Percentiles rank a stretch among this genome's conserved stretches.
These are phyloP conservation scores for Hemileccinum rubropunctum DNA, from an alignment of 768 basidiomycete genomes.

Conservation along the genomic window DNA sequence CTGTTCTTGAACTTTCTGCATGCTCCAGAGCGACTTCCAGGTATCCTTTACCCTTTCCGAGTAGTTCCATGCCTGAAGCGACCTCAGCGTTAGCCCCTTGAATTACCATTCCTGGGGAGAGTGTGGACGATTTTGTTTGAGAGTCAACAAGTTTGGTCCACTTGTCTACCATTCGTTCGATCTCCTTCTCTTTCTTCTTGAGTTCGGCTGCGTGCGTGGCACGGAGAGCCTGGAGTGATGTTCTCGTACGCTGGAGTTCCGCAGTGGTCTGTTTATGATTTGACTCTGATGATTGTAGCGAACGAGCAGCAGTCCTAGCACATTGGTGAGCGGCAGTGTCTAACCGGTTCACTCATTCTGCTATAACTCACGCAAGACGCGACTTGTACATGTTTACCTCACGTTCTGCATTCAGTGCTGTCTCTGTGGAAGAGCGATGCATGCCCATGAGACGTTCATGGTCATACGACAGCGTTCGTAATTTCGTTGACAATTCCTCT, in stretches of 20 bases:
- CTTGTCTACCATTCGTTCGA: conserved; percentile 69
- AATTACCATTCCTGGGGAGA: conserved; percentile 49
- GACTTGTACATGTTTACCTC: conserved; percentile 74
- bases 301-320: conserved; percentile 48
- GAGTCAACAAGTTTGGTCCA: conserved; percentile 70
- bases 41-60: conserved; percentile 52
- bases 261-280: conserved; percentile 67
- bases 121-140: conserved; percentile 55
- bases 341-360: not conserved
- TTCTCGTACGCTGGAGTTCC: conserved; percentile 73
- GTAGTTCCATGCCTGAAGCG: conserved; percentile 41
- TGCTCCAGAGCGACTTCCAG: conserved; percentile 70
- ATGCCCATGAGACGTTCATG: conserved; percentile 70
- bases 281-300: conserved; percentile 56
- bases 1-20: conserved; percentile 62
- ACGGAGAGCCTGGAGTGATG: conserved; percentile 64
- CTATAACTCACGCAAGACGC: conserved; percentile 58
- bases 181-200: conserved; percentile 79
- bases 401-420: conserved; percentile 70
- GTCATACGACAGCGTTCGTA: conserved; percentile 78
- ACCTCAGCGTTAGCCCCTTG: conserved; percentile 51
- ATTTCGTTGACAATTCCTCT: conserved; percentile 71
- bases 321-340: conserved; percentile 5
- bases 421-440: conserved; percentile 57
- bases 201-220: conserved; percentile 67